Evolutionary conservation across 139 green algal genomes (phyloP), one percentile per base, ranked within the genome.

Genomic region (Gonium pectorale): DNA sequence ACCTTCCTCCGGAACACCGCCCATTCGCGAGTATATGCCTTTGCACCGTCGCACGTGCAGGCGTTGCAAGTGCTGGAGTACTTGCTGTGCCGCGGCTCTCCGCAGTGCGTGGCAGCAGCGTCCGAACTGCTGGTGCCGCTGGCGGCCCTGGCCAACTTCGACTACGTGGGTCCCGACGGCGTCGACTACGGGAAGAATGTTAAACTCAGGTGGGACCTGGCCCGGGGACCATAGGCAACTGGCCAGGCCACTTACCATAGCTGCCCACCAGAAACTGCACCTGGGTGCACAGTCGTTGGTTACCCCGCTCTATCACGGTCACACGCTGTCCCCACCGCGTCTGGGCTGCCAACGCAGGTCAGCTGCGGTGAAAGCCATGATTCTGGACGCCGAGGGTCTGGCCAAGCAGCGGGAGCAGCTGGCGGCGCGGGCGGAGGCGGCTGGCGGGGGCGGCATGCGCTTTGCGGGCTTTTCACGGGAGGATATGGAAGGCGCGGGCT

Each of bases 171-270:
- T 8, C 31, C 86, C 1, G 86, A 95, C 21, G 89, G 92, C 0
- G 64, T 74, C 0, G 96, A 99, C 85, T 86, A 96, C 79, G 97
- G 97, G 5, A 69, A 94, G 40, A 99, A 98, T 79, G 95, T 99
- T 17, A 86, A 95, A 26, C 90, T 98, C 59, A 95, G 94, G 91
- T 93, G 56, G 3, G 89, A n/a, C n/a, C n/a, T n/a, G n/a, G n/a
- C n/a, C n/a, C n/a, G n/a, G n/a, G n/a, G n/a, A n/a, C n/a, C n/a
- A n/a, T n/a, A n/a, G n/a, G n/a, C n/a, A n/a, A n/a, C n/a, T n/a
- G n/a, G n/a, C n/a, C n/a, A n/a, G n/a, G n/a, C n/a, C n/a, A n/a
- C n/a, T n/a, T n/a, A n/a, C n/a, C n/a, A n/a, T n/a, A n/a, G n/a
- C n/a, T n/a, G n/a, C n/a, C n/a, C n/a, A n/a, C n/a, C n/a, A n/a